phyloP scores from a whole-genome alignment of 495 filamentous ascomycete species.

The Podospora anserina region DNA sequence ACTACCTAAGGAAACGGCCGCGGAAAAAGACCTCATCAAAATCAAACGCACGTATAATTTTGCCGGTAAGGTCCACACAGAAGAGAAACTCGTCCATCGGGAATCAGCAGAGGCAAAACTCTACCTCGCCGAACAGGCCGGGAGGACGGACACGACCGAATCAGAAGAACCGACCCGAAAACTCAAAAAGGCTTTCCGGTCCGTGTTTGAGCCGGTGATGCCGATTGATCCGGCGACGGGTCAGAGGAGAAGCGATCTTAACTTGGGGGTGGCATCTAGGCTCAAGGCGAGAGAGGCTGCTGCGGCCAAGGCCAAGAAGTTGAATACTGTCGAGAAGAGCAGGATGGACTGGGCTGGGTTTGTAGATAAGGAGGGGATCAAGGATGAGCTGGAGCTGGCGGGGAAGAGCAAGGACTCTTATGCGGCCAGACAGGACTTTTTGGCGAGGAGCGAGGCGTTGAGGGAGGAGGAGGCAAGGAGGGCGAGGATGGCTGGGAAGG shows the following conservation, averaged over 20 bases:
- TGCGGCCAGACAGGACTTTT: constrained; percentile 80
- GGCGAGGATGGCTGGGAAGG: constrained; percentile 55
- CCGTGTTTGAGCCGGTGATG: constrained; percentile 74
- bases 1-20: not conserved
- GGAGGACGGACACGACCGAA: constrained; percentile 25
- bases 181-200: constrained; percentile 66
- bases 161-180: constrained; percentile 49
- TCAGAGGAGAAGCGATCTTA: constrained; percentile 46
- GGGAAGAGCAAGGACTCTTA: constrained; percentile 83
- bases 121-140: constrained; percentile 56
- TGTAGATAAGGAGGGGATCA: constrained; percentile 87
- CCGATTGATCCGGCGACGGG: constrained; percentile 32
- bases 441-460: constrained; percentile 73
- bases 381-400: constrained; percentile 81
- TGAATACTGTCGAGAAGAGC: constrained; percentile 96
- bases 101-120: constrained; percentile 78
- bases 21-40: constrained; percentile 56
- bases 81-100: constrained; percentile 74
- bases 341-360: constrained; percentile 92
- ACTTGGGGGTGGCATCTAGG: constrained; percentile 45
- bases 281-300: constrained; percentile 40
- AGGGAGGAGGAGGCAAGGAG: constrained; percentile 71
- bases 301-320: constrained; percentile 66
- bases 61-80: constrained; percentile 79
- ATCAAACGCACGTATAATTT: constrained; percentile 90